Conservation (phyloP, 176 grass and related monocot species). For the Juncus effusus region DNA sequence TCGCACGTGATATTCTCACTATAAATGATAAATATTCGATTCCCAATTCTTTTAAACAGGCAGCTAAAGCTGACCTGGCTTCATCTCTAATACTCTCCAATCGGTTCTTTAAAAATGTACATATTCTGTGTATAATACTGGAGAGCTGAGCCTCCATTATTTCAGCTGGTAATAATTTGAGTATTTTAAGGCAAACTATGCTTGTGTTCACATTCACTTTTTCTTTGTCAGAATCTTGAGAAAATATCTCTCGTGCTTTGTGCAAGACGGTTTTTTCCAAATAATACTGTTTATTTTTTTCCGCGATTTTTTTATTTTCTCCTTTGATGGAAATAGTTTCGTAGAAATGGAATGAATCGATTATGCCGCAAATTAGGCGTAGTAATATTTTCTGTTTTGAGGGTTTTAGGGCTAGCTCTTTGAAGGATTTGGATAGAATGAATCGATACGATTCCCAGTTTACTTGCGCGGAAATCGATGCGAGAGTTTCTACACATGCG, state of each 20-base stretch:
- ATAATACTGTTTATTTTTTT: slow-evolving; percentile 48
- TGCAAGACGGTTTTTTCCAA: slow-evolving; percentile 67
- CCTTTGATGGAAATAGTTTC: not conserved
- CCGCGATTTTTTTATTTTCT: not conserved
- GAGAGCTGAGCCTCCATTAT: slow-evolving; percentile 84
- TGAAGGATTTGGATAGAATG: slow-evolving; percentile 72
- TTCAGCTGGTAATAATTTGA: slow-evolving; percentile 75
- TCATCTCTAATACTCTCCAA: slow-evolving; percentile 85
- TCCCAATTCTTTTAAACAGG: slow-evolving; percentile 87
- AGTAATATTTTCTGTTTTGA: slow-evolving; percentile 83
- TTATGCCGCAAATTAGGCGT: slow-evolving; percentile 67
- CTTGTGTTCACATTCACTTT: slow-evolving; percentile 84
- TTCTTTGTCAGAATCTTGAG: slow-evolving; percentile 46
- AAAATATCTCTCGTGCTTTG: slow-evolving; percentile 65
- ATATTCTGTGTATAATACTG: slow-evolving; percentile 73
- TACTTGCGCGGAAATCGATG: slow-evolving; percentile 61
- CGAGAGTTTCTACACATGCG: slow-evolving; percentile 75
- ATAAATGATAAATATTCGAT: slow-evolving; percentile 77
- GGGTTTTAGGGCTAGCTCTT: slow-evolving; percentile 55
- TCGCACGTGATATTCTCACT: slow-evolving; percentile 77
- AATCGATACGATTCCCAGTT: slow-evolving; percentile 82
- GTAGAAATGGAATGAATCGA: slow-evolving; percentile 72
- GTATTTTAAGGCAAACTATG: slow-evolving; percentile 82
- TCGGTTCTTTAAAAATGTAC: slow-evolving; percentile 84
- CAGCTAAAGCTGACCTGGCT: slow-evolving; percentile 77